Evolutionary conservation across 1,139 yeast species (phyloP), one percentile per base, ranked within the genome.

Genomic region (Hyphopichia pseudoburtonii): DNA sequence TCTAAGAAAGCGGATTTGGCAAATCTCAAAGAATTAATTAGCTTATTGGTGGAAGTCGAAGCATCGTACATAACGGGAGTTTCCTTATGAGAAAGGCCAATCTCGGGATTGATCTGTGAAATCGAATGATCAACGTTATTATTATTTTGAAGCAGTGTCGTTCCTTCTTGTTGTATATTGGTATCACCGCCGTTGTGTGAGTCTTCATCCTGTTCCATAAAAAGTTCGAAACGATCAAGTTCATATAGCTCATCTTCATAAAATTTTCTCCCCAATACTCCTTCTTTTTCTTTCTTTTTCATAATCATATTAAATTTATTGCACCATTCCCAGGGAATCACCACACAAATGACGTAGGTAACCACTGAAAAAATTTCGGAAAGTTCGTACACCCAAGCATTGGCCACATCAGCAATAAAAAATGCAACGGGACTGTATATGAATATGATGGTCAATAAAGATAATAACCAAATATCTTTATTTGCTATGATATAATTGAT

Each of bases 251-350:
- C 87, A 42, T 86, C 94, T 44, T 84, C 92, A 54, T 80, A 85
- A 33, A 85, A 76, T 26, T 82, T 78, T 44, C 96, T 66, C 0
- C 97, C 97, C 35, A 88, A 61, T 2, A 88, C 80, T 1, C 96
- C 95, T 40, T 80, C 82, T 36, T 82, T 80, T 48, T 87, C 95
- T 43, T 76, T 76, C n/a, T 70, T 71, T 47, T 76, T 76, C 63
- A 82, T 83, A 21, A 82, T 62, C 11, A 73, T 63, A 41, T 76
- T 76, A 37, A 83, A 74, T 43, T 86, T 72, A 52, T 86, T 88
- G 43, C 87, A 77, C 95, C 95, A 87, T 58, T 84, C 94, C 95
- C 95, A 87, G 0, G 87, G 88, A 14, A 85, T 72, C 5, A 86
- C 85, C 32, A 86, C 86, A 36, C 87, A 76, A 21, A 83, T 70